Percentiles rank a stretch among this genome's conserved stretches.
These are phyloP conservation scores for Phragmites australis DNA, from an alignment of 176 grass and related monocot species.

Conservation along the genomic window DNA sequence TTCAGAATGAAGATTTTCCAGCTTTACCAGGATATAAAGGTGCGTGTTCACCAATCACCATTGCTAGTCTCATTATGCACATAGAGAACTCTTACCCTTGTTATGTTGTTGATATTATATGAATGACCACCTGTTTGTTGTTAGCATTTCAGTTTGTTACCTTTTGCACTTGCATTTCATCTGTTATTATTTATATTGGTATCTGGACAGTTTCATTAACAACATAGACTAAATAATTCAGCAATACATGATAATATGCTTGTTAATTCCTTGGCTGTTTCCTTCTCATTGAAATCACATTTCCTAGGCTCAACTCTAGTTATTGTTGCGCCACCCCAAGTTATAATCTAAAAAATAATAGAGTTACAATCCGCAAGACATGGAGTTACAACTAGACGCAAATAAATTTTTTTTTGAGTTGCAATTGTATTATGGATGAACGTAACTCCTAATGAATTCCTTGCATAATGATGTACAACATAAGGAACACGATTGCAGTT, in stretches of 20 bases:
- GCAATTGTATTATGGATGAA: too few relatives aligned
- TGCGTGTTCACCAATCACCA: slow-evolving; percentile 16
- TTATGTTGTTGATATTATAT: neutral
- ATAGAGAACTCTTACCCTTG: neutral
- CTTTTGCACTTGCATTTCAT: slow-evolving; percentile 1
- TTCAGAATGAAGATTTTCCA: slow-evolving; percentile 97
- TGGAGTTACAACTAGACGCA: too few relatives aligned
- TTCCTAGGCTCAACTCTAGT: too few relatives aligned
- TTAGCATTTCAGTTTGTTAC: neutral
- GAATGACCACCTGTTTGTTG: slow-evolving; percentile 27
- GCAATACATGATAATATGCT: neutral
- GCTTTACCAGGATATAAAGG: slow-evolving; percentile 96
- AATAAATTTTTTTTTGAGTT: too few relatives aligned
- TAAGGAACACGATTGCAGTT: too few relatives aligned
- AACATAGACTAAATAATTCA: neutral
- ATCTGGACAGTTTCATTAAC: slow-evolving; percentile 3
- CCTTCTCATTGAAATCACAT: slow-evolving; percentile 17
- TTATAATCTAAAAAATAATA: too few relatives aligned
- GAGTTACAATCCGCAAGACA: too few relatives aligned
- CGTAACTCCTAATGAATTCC: too few relatives aligned
- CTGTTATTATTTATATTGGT: neutral
- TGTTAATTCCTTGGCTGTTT: neutral
- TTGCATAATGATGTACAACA: too few relatives aligned
- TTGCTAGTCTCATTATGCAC: slow-evolving; percentile 10
- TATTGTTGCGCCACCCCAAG: too few relatives aligned